Evolutionary conservation across 2,329 filamentous ascomycete genomes (phyloP).

Genomic region (Fusarium humuli): DNA sequence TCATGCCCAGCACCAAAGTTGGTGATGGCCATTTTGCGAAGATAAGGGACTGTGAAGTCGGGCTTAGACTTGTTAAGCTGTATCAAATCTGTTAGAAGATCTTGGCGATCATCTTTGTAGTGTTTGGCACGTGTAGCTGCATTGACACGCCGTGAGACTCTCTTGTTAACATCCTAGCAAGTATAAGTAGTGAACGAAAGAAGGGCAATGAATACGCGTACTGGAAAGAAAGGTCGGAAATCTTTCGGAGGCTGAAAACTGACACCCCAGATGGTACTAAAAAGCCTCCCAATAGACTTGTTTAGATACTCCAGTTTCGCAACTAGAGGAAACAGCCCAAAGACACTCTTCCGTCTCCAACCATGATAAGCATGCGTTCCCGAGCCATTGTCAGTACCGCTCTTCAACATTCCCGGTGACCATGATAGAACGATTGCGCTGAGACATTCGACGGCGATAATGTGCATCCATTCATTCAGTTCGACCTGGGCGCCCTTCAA

Average conservation of each 20-base stretch:
- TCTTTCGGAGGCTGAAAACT: slow-evolving; percentile 57
- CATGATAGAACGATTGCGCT: slow-evolving; percentile 63
- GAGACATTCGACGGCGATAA: slow-evolving; percentile 64
- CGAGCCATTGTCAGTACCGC: slow-evolving; percentile 59
- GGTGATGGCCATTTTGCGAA: slow-evolving; percentile 64
- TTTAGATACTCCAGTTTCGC: slow-evolving; percentile 55
- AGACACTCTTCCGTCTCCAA: slow-evolving; percentile 65
- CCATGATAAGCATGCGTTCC: slow-evolving; percentile 61
- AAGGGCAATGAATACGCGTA: too few relatives aligned
- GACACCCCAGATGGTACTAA: slow-evolving; percentile 58
- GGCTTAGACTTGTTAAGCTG: slow-evolving; percentile 58
- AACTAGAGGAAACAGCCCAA: slow-evolving; percentile 61
- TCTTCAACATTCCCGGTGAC: slow-evolving; percentile 61
- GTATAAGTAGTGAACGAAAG: too few relatives aligned
- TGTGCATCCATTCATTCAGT: slow-evolving; percentile 68
- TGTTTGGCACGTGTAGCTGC: slow-evolving; percentile 45
- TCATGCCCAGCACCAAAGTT: slow-evolving; percentile 69
- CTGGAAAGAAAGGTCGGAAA: slow-evolving; percentile 59
- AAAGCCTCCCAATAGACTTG: slow-evolving; percentile 53
- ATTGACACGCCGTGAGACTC: slow-evolving; percentile 52
- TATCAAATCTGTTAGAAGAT: slow-evolving; percentile 61
- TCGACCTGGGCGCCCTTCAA: slow-evolving; percentile 58
- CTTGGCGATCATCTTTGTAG: slow-evolving; percentile 50
- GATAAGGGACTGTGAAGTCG: slow-evolving; percentile 60
- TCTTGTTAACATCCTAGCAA: slow-evolving; percentile 45